Evolutionary conservation across 1,284 basidiomycete genomes (phyloP), one percentile per base, ranked within the genome.

Genomic region (Apiotrichum montevideense): DNA sequence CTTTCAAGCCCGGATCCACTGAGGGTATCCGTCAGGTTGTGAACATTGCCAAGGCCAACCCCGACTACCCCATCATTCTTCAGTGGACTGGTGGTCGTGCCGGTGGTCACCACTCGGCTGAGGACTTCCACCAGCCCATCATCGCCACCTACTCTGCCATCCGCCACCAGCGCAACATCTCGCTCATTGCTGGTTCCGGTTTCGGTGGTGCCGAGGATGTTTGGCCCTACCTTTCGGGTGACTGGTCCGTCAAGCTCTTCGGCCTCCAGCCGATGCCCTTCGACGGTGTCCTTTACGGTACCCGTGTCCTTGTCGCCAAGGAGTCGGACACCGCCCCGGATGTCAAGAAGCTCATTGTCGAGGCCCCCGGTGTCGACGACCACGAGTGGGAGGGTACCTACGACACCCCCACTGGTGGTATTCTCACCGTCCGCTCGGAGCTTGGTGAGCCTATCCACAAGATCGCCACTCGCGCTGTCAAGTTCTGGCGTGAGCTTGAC

Each of bases 51-150:
- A 84, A 88, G 46, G 83, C 91, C 61, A 94, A 97, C 78, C 90
- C 94, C 45, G 87, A 92, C 77, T 98, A 90, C 83, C 93, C 95
- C n/a, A 87, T 98, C 78, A 92, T 98, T 76, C 80, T 97, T 63
- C 95, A 98, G 74, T 98, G 95, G 95, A 98, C 95, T 50, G 96
- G 95, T 72, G 95, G 95, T 52, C 91, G 95, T 68, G 96, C 95
- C n/a, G 95, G 95, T 67, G 95, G 95, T 59, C 95, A 98, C 70
- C 95, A 98, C 80, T 94, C 90, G 10, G 97, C 87, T 76, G 96
- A 98, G 77, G 96, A 98, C 77, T 94, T 98, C 84, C 94, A 98
- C 74, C 91, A 96, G 76, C 95, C 96, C 0, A 86, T 98, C 66
- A 80, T 98, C 46, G 79, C 86, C 47, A 98, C 94, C 0, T 98